Conservation (phyloP, 768 basidiomycete species). For the Boletus fagicola region DNA sequence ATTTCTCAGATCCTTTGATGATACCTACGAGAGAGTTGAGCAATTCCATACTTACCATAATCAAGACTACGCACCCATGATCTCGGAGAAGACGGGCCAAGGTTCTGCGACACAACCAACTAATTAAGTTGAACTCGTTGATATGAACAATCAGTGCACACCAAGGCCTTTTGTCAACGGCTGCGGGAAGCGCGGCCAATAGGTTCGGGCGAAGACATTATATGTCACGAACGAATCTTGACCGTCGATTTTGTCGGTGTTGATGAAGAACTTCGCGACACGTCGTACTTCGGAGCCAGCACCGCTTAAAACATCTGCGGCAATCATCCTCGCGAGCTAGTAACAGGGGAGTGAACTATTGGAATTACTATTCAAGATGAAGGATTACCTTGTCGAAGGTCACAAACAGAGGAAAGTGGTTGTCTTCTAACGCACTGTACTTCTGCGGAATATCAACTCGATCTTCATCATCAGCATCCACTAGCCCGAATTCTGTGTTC, state of each 20-base stretch:
- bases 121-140: background rate
- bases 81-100: slow-evolving; percentile 59
- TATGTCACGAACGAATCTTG: slow-evolving; percentile 41
- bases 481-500: slow-evolving; percentile 27
- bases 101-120: slow-evolving; percentile 43
- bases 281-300: slow-evolving; percentile 2
- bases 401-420: slow-evolving; percentile 68
- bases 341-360: background rate
- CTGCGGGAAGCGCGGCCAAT: slow-evolving; percentile 62
- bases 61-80: slow-evolving; percentile 48
- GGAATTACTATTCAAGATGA: background rate
- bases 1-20: slow-evolving; percentile 65
- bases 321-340: slow-evolving; percentile 30
- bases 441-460: slow-evolving; percentile 36
- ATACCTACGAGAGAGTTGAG: slow-evolving; percentile 39
- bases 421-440: slow-evolving; percentile 55
- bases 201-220: slow-evolving; percentile 44
- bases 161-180: slow-evolving; percentile 41
- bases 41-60: background rate
- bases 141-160: too few relatives aligned
- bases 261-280: slow-evolving; percentile 14
- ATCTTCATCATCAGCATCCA: slow-evolving; percentile 36
- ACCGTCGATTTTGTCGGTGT: slow-evolving; percentile 13
- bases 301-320: slow-evolving; percentile 19
- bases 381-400: slow-evolving; percentile 58